phyloP scores from a whole-genome alignment of 2,329 filamentous ascomycete genomes.

The Penicillium brasilianum region DNA sequence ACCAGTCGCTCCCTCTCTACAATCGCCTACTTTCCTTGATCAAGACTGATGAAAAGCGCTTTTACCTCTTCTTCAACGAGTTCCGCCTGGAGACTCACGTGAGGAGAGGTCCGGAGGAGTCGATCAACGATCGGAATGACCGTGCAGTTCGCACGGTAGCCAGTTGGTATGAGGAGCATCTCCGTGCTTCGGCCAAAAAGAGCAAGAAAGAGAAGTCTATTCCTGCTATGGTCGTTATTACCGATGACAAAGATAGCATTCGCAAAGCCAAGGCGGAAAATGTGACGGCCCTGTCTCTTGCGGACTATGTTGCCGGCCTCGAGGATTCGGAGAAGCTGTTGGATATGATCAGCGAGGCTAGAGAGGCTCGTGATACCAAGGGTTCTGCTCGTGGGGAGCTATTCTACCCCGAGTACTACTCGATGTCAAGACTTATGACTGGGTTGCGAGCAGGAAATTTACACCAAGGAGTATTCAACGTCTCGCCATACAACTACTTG shows the following conservation, averaged over 20 bases:
- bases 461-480: slow-evolving; percentile 94
- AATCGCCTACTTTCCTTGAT: slow-evolving; percentile 89
- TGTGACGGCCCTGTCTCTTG: slow-evolving; percentile 70
- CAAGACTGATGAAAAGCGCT: slow-evolving; percentile 94
- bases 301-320: slow-evolving; percentile 81
- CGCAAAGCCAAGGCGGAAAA: slow-evolving; percentile 75
- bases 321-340: slow-evolving; percentile 83
- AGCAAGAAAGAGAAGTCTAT: slow-evolving; percentile 59
- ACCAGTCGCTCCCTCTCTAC: slow-evolving; percentile 90
- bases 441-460: slow-evolving; percentile 85
- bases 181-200: slow-evolving; percentile 65
- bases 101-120: slow-evolving; percentile 73
- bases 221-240: slow-evolving; percentile 89
- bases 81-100: slow-evolving; percentile 93
- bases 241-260: slow-evolving; percentile 87
- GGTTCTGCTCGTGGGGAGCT: slow-evolving; percentile 68
- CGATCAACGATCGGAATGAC: slow-evolving; percentile 96
- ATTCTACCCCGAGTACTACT: slow-evolving; percentile 88
- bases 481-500: slow-evolving; percentile 97
- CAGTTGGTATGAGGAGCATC: slow-evolving; percentile 86
- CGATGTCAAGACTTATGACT: slow-evolving; percentile 90
- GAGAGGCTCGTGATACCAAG: slow-evolving; percentile 68
- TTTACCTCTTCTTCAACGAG: slow-evolving; percentile 99
- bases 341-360: slow-evolving; percentile 88
- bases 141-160: slow-evolving; percentile 84